phyloP scores from a whole-genome alignment of 2,329 filamentous ascomycete species.

The Claviceps arundinis region DNA sequence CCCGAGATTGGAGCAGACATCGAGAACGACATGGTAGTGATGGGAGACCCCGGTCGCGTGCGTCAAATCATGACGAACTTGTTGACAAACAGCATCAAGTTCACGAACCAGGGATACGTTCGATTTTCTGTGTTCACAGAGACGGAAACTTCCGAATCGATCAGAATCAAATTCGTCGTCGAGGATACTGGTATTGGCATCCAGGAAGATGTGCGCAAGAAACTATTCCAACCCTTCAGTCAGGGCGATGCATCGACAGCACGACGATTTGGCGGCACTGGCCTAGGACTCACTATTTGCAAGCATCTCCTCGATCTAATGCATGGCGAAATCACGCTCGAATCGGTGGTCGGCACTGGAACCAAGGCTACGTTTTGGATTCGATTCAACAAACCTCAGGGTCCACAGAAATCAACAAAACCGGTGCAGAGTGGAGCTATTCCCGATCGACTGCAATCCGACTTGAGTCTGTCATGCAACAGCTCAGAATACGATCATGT shows the following conservation, averaged over 20 bases:
- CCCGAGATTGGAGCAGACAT: constrained; percentile 51
- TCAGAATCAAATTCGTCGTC: constrained; percentile 58
- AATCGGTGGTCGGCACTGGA: constrained; percentile 52
- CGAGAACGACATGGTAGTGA: constrained; percentile 58
- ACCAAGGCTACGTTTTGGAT: constrained; percentile 68
- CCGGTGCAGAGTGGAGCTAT: constrained; percentile 50
- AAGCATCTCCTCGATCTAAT: constrained; percentile 72
- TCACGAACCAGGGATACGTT: constrained; percentile 55
- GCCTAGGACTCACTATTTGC: constrained; percentile 65
- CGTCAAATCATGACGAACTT: constrained; percentile 75
- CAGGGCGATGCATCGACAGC: constrained; percentile 73
- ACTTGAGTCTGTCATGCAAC: constrained; percentile 51
- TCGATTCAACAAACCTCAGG: constrained; percentile 59
- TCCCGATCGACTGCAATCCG: constrained; percentile 52
- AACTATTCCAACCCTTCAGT: constrained; percentile 67
- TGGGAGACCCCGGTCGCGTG: constrained; percentile 74
- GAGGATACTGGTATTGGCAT: constrained; percentile 75
- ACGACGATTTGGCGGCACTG: constrained; percentile 65
- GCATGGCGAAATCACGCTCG: constrained; percentile 59
- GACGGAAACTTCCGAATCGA: constrained; percentile 48
- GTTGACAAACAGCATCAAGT: constrained; percentile 65
- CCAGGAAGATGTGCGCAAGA: constrained; percentile 59
- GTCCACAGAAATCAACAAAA: constrained; percentile 29
- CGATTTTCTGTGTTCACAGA: constrained; percentile 52
- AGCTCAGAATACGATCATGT: constrained; percentile 48